A percentile compares a stretch with the other conserved stretches of the same genome.
These are phyloP conservation scores for Diophrys appendiculata DNA, from an alignment of 73 alveolate species.

Conservation along the genomic window DNA sequence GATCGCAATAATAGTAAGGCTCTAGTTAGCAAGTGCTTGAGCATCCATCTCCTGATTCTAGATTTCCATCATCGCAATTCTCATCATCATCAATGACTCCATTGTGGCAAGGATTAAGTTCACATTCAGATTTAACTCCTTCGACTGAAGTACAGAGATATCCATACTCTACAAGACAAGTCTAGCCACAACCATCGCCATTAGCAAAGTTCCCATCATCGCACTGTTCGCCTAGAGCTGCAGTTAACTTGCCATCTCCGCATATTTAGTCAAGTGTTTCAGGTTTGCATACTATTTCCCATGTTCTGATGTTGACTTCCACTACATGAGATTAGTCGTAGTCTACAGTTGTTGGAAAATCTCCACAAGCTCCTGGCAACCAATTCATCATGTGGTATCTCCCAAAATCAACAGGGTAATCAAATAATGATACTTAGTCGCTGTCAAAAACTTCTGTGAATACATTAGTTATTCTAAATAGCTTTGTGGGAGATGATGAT, in stretches of 20 bases:
- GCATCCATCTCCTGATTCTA: conserved; percentile 2
- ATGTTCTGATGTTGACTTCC: neutral
- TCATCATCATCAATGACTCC: neutral
- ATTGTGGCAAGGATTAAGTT: neutral
- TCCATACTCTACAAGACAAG: neutral
- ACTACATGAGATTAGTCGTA: neutral
- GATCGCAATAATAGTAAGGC: neutral
- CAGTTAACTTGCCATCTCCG: neutral
- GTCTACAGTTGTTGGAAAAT: neutral
- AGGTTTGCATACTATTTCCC: neutral
- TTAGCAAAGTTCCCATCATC: neutral
- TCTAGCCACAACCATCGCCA: neutral
- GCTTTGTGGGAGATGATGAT: neutral
- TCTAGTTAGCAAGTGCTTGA: conserved; percentile 1
- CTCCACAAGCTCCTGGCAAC: neutral
- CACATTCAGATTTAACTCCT: neutral
- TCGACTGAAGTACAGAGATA: neutral
- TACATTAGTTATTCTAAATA: neutral
- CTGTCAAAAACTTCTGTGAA: neutral
- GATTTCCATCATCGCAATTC: conserved; percentile 4
- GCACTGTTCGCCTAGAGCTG: neutral
- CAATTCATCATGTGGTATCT: neutral
- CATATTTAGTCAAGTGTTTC: neutral
- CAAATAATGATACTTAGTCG: neutral
- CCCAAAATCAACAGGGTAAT: neutral